Base-by-base conservation (phyloP, 2,329 filamentous ascomycete genomes). In the Harringtonia lauricola region DNA sequence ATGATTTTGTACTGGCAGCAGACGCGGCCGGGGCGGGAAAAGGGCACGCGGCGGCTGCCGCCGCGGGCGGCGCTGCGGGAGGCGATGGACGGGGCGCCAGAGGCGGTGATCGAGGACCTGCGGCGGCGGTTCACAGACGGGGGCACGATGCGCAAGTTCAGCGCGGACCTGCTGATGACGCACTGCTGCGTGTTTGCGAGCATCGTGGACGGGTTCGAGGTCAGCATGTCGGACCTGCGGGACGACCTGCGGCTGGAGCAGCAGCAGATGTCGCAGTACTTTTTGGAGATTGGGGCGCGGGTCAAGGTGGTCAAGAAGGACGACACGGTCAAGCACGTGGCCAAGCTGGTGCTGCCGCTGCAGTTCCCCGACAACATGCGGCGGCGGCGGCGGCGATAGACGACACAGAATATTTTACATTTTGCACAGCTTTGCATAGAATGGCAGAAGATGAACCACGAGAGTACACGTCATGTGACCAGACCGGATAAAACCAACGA, bases 321-420 rank as follows among this genome's bases (percentile, higher is more conserved):
- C 44, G 77, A 79, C 48, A 72, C 64, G 47, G 61, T 61, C 45
- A 54, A 62, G 26, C 64, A 72, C 47, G 65, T 89, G 40, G 88
- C 84, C 13, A 79, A 79, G 52, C 65, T 96, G 54, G 76, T 73
- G 53, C 61, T 95, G 49, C 92, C 92, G 3, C 66, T 95, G 38
- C 73, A 81, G 47, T 95, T 95, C 59, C 92, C 90, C 2, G 47
- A 43, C 26, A 88, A 83, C 65, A 55, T 64, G 50, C 49, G 51
- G 29, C 42, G 42, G 33, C 49, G 49, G 31, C n/a, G 33, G 19
- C 45, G 44, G 40, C 41, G 46, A 30, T 51, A 42, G n/a, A 15
- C 8, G 15, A 8, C 5, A n/a, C 4, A 9, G 17, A 28, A 39
- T n/a, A n/a, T n/a, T n/a, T n/a, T n/a, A n/a, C n/a, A n/a, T n/a